phyloP scores from a whole-genome alignment of 805 yeast genomes.

The Lipomyces starkeyi region DNA sequence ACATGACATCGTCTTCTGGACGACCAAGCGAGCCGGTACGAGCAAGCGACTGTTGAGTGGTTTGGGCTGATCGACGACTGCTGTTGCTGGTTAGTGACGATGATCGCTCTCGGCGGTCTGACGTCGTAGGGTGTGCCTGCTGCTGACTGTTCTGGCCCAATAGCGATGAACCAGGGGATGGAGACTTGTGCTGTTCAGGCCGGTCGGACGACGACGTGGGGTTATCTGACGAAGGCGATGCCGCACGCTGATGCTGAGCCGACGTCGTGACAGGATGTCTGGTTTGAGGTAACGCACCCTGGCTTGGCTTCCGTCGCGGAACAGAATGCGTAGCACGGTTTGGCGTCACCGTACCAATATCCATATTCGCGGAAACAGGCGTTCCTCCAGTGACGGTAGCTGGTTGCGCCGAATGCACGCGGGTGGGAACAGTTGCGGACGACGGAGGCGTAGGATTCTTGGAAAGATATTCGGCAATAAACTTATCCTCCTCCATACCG shows the following conservation, averaged over 20 bases:
- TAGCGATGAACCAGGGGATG: background rate
- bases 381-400: background rate
- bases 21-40: slow-evolving; percentile 21
- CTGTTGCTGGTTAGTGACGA: background rate
- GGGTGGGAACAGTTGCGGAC: background rate
- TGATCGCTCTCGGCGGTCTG: background rate
- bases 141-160: background rate
- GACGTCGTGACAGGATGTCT: background rate
- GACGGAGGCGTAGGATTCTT: slow-evolving; percentile 16
- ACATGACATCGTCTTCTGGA: slow-evolving; percentile 37
- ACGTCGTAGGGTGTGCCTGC: background rate
- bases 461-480: slow-evolving; percentile 77
- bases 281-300: background rate
- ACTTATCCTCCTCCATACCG: slow-evolving; percentile 71
- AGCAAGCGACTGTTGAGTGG: background rate
- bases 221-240: background rate
- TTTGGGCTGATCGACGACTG: background rate
- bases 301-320: slow-evolving; percentile 5
- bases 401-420: slow-evolving; percentile 9
- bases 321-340: background rate
- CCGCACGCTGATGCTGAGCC: background rate
- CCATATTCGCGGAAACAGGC: slow-evolving; percentile 8
- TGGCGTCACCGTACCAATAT: background rate
- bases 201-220: background rate
- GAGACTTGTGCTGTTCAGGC: background rate